Conservation (phyloP, 495 filamentous ascomycete species). For the Arthonia radiata region DNA sequence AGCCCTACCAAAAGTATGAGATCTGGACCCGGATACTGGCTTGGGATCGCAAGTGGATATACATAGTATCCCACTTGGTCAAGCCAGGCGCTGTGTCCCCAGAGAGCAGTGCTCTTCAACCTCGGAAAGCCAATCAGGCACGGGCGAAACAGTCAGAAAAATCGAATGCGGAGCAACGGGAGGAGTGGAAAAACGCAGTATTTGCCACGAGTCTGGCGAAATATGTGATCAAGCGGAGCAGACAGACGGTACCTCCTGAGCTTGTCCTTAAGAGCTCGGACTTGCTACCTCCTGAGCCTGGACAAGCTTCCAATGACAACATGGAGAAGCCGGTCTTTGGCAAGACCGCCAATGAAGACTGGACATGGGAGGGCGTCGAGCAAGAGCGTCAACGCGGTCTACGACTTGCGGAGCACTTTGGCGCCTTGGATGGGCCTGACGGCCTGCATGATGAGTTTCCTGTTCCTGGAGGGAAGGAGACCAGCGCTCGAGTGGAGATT, state of each 20-base stretch:
- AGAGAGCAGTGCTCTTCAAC: slow-evolving; percentile 6
- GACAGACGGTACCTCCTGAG: slow-evolving; percentile 66
- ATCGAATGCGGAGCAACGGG: slow-evolving; percentile 2
- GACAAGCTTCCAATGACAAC: slow-evolving; percentile 3
- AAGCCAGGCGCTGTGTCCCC: slow-evolving; percentile 29
- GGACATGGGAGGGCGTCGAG: slow-evolving; percentile 18
- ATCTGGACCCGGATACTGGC: slow-evolving; percentile 37
- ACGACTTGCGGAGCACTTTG: slow-evolving; percentile 13
- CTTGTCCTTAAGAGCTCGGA: slow-evolving; percentile 40
- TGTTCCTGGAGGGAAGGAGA: slow-evolving; percentile 10
- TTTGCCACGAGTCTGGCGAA: slow-evolving; percentile 58
- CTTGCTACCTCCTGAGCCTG: slow-evolving; percentile 33
- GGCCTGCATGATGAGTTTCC: slow-evolving; percentile 14
- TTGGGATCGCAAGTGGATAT: slow-evolving; percentile 79
- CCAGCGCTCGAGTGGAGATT: no score
- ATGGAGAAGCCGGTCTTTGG: neutral
- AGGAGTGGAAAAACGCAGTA: slow-evolving; percentile 20
- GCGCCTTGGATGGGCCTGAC: slow-evolving; percentile 11
- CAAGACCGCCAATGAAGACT: slow-evolving; percentile 5
- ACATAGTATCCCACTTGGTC: slow-evolving; percentile 48
- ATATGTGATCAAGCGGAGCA: slow-evolving; percentile 75
- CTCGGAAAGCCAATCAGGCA: slow-evolving; percentile 3
- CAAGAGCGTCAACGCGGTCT: slow-evolving; percentile 13
- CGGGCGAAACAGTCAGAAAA: neutral
- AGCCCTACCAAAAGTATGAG: slow-evolving; percentile 38